Percentiles rank a stretch among this genome's conserved stretches.
Conservation (phyloP, 768 basidiomycete genomes). For the Lyophyllum decastes region DNA sequence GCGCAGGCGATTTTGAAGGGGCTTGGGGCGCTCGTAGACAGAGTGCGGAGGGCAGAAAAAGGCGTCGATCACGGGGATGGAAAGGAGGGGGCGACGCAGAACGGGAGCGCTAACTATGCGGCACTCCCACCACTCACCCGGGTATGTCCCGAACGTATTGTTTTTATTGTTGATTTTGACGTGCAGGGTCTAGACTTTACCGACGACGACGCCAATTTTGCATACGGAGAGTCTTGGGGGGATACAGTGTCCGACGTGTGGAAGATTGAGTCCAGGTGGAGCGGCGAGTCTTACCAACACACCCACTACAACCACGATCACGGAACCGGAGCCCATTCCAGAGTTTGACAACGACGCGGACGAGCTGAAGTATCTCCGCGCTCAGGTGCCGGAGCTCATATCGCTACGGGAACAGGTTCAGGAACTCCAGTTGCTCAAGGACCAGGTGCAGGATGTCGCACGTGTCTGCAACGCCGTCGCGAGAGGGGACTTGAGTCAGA, state of each 20-base stretch:
- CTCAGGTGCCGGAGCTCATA: not conserved
- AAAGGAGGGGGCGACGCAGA: not conserved
- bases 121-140: not conserved
- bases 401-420: conserved; percentile 34
- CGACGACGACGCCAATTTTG: not conserved
- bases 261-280: not conserved
- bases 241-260: conserved; percentile 12
- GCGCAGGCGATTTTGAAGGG: conserved; percentile 8
- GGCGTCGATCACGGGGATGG: not conserved
- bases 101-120: not conserved
- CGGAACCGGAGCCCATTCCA: not conserved
- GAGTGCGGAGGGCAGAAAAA: conserved; percentile 2
- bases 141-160: not conserved
- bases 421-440: conserved; percentile 77
- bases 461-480: conserved; percentile 83
- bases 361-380: conserved; percentile 9
- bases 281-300: not conserved
- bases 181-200: not conserved
- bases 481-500: conserved; percentile 72
- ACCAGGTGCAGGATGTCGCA: conserved; percentile 82
- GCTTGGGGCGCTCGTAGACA: not conserved
- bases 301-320: not conserved
- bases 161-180: not conserved
- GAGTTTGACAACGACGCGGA: conserved; percentile 9
- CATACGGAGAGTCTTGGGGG: conserved; percentile 2